Evolutionary conservation across 768 basidiomycete genomes (phyloP), one percentile per base, ranked within the genome.

Genomic region (Steccherinum ochraceum): DNA sequence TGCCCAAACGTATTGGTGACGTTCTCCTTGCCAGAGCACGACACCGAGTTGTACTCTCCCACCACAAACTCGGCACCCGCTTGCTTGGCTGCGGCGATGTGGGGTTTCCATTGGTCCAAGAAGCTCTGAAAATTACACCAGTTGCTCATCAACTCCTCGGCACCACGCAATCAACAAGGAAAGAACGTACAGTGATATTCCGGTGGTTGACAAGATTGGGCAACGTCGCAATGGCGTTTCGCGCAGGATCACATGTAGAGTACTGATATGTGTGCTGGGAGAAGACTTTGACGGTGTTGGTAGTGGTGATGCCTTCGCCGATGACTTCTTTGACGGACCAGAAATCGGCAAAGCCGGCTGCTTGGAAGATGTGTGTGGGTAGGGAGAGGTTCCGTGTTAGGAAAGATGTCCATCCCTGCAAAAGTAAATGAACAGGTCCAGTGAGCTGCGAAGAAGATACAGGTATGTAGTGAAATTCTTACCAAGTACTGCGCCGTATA

Each of bases 1-100:
- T 67, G 66, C 18, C 64, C 68, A 42, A 65, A 69, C 2, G 65
- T 67, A 45, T 69, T 57, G 18, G 67, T 65, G 20, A 69, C 65
- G 46, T 67, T 67, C 45, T 64, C 46, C 50, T 67, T 67, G 3
- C 68, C 67, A 19, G 65, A 67, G 54, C 68, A 68, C 12, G 59
- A 59, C 10, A 64, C 58, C 13, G 58, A 62, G 48, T 56, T 63
- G 44, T 55, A 66, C 25, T 65, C 64, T 13, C 59, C 67, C 5
- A 68, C 64, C 26, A 66, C 63, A 48, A 64, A 55, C 43, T 63
- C 64, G 30, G 58, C 57, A 18, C 58, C 60, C 7, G 13, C 24
- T 4, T 54, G 30, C 23, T 52, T 51, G 7, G 64, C 66, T 11
- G 67, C 67, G 0, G 60, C 60, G 4, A 67, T 61, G 44, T 69